phyloP scores from a whole-genome alignment of 2,329 filamentous ascomycete genomes.

The Fusarium pseudocircinatum region DNA sequence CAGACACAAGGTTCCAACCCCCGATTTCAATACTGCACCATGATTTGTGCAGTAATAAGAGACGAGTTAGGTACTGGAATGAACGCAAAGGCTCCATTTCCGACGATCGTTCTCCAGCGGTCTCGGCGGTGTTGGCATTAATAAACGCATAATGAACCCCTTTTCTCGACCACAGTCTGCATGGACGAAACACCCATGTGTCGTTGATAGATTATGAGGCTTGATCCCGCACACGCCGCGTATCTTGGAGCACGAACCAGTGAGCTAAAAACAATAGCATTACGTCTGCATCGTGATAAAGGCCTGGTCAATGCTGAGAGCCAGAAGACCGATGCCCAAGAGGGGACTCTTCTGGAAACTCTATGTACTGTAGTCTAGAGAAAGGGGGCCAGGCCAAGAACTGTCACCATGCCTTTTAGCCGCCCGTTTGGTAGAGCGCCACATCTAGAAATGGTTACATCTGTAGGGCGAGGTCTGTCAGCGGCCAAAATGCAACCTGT shows the following conservation, averaged over 20 bases:
- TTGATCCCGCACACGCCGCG: conserved; percentile 24
- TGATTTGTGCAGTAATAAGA: conserved; percentile 30
- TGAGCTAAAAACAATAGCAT: conserved; percentile 29
- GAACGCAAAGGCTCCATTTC: conserved; percentile 24
- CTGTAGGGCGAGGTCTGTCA: conserved; percentile 1
- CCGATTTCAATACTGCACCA: conserved; percentile 12
- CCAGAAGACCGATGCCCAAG: conserved; percentile 7
- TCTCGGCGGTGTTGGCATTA: conserved; percentile 10
- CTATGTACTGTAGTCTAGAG: not conserved
- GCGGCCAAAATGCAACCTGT: not conserved
- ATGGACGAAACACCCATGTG: conserved; percentile 26
- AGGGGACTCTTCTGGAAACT: conserved; percentile 28
- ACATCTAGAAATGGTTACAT: conserved; percentile 14
- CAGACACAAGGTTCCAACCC: conserved; percentile 14
- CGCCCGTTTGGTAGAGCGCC: conserved; percentile 14
- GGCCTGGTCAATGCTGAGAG: conserved; percentile 28
- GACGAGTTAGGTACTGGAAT: conserved; percentile 31
- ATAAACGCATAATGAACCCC: conserved; percentile 29
- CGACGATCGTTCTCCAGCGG: conserved; percentile 23
- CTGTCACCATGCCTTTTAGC: not conserved
- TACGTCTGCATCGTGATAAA: conserved; percentile 29
- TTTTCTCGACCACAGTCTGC: conserved; percentile 21
- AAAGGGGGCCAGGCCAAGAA: conserved; percentile 3
- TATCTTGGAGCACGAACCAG: conserved; percentile 21
- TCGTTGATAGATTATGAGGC: conserved; percentile 29